Base-by-base conservation (phyloP, 1,284 basidiomycete genomes). In the Sporisorium exsertum region DNA sequence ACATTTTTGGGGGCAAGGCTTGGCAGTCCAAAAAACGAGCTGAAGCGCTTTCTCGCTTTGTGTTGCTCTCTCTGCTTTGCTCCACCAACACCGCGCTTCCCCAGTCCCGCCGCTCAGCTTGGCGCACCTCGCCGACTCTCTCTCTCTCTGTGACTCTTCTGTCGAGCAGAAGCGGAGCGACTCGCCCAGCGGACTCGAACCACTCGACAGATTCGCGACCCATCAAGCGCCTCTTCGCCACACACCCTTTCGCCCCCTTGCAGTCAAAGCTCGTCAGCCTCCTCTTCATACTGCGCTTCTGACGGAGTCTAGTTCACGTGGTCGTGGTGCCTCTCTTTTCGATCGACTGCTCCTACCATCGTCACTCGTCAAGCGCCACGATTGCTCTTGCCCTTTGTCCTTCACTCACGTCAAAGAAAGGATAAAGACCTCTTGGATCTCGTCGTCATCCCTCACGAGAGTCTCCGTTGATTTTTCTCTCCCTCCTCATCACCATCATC, bases 321-420 rank as follows among this genome's bases (percentile, higher is more conserved):
- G 50, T 33, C 16, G 20, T 20, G 32, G 13, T 10, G 33, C 54
- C 54, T 10, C 40, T 47, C 35, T 43, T 62, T 24, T 50, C 49
- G 33, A 43, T 20, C 40, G 4, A 20, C 40, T 20, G n/a, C n/a
- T 7, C 40, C 40, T 43, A n/a, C 9, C 40, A 9, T 10, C 9
- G n/a, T 9, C n/a, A 27, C 15, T 42, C 18, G 12, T 43, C 50
- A 24, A n/a, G n/a, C 27, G 43, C 29, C 26, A 18, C 49, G 1
- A 29, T 45, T 26, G 22, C 45, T 49, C 45, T 22, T 9, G 10
- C 35, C 35, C 35, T 35, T 22, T 22, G n/a, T 16, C 29, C 29
- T 32, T 10, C n/a, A n/a, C n/a, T n/a, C n/a, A n/a, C n/a, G n/a
- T n/a, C n/a, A n/a, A n/a, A n/a, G n/a, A 35, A 35, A 35, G 35